These are phyloP conservation scores for Dioscorea alata DNA, from an alignment of 106 monocot genomes.

Conservation along the genomic window DNA sequence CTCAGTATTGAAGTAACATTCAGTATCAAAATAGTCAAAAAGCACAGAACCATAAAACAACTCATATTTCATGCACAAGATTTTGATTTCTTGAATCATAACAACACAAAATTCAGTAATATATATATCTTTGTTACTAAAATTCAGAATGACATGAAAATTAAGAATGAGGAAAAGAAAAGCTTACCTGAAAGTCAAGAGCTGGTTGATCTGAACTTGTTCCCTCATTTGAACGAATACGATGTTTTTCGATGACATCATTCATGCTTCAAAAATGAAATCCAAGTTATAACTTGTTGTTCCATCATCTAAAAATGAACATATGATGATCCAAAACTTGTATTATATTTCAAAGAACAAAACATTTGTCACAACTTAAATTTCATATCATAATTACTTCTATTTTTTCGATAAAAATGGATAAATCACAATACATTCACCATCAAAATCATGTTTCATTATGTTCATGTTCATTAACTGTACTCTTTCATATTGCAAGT, in stretches of 20 bases:
- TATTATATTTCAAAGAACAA: too few relatives aligned
- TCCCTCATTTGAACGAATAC: slow-evolving; percentile 26
- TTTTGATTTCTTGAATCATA: not conserved
- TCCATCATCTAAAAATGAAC: not conserved
- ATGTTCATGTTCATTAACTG: too few relatives aligned
- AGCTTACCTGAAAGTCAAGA: slow-evolving; percentile 58
- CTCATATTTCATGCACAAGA: too few relatives aligned
- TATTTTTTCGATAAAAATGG: too few relatives aligned
- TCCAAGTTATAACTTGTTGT: too few relatives aligned
- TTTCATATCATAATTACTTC: too few relatives aligned
- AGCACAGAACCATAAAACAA: too few relatives aligned
- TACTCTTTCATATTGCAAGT: too few relatives aligned
- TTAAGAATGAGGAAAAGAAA: not conserved
- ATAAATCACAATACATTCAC: too few relatives aligned
- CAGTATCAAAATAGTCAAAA: not conserved
- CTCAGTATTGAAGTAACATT: not conserved
- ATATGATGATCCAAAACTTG: not conserved
- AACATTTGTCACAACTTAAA: too few relatives aligned
- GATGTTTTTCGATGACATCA: slow-evolving; percentile 50
- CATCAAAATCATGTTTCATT: too few relatives aligned
- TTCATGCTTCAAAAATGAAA: slow-evolving; percentile 45
- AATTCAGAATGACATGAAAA: not conserved
- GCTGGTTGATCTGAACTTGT: slow-evolving; percentile 32
- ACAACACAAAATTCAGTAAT: not conserved
- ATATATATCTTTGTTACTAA: not conserved